Conservation (phyloP, 148 eudicot genomes). For the Silene uniflora region DNA sequence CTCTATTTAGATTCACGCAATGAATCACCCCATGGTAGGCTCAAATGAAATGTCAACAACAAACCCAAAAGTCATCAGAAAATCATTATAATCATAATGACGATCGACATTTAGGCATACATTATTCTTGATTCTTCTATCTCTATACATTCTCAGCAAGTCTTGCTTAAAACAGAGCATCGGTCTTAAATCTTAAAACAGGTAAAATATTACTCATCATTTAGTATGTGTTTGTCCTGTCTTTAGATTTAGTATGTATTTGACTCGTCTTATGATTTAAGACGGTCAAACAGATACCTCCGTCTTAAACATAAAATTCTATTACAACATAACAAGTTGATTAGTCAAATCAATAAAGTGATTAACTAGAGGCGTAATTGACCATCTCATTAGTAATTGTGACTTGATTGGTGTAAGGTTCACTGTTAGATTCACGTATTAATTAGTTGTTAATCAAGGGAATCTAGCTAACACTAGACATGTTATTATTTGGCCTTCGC, state of each 20-base stretch:
- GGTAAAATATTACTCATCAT: too few species aligned
- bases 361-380: not conserved
- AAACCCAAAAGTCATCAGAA: constrained; percentile 1
- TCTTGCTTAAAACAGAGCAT: too few species aligned
- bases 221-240: too few species aligned
- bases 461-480: constrained; percentile 4
- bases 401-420: constrained; percentile 5
- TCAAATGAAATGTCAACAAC: constrained; percentile 12
- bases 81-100: constrained; percentile 10
- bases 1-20: constrained; percentile 3
- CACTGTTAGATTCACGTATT: constrained; percentile 12
- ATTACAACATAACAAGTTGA: not conserved
- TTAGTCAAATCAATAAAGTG: constrained; percentile 11
- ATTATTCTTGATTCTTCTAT: not conserved
- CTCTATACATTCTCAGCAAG: too few species aligned
- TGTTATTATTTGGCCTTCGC: not conserved
- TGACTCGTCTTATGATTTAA: too few species aligned
- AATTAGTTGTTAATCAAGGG: not conserved
- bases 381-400: not conserved
- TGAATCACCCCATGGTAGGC: not conserved
- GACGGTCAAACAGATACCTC: too few species aligned
- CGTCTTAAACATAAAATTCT: too few species aligned
- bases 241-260: too few species aligned
- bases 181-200: too few species aligned
- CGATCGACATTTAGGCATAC: constrained; percentile 1